Conservation (phyloP, 345 rosid genomes). For the Populus pruinosa region DNA sequence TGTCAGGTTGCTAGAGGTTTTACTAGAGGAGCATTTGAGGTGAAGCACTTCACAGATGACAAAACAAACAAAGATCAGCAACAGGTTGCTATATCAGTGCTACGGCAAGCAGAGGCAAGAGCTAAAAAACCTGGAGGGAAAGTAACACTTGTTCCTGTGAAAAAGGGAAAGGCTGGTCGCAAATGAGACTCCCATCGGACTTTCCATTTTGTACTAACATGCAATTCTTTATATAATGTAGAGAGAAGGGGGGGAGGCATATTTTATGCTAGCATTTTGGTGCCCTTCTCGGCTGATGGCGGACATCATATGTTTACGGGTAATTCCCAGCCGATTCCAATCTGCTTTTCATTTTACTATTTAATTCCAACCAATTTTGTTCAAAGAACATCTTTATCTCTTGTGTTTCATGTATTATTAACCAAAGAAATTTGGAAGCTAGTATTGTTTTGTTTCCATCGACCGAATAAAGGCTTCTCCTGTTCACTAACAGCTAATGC, state of each 20-base stretch:
- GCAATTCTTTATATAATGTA: not conserved
- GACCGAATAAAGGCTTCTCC: too few relatives aligned
- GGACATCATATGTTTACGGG: not conserved
- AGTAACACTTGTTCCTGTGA: constrained; percentile 70
- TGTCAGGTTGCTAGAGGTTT: constrained; percentile 82
- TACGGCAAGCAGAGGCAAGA: constrained; percentile 54
- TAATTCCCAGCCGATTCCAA: not conserved
- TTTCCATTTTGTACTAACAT: not conserved
- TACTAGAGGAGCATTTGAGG: constrained; percentile 74
- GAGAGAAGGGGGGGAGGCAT: not conserved
- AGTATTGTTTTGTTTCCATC: too few relatives aligned
- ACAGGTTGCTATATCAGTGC: constrained; percentile 55
- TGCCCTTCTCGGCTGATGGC: not conserved
- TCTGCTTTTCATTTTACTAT: not conserved
- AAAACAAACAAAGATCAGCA: constrained; percentile 49
- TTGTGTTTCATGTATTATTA: too few relatives aligned
- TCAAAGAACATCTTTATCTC: not conserved
- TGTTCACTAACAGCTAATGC: too few relatives aligned
- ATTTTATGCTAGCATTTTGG: not conserved
- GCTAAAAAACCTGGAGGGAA: constrained; percentile 53
- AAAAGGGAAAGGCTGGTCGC: constrained; percentile 48
- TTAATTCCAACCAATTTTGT: constrained; percentile 12
- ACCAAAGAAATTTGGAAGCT: too few relatives aligned
- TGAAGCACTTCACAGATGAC: constrained; percentile 67
- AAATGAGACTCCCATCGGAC: not conserved